These are phyloP conservation scores for Penicillium hordei DNA, from an alignment of 2,329 filamentous ascomycete genomes.

Conservation along the genomic window DNA sequence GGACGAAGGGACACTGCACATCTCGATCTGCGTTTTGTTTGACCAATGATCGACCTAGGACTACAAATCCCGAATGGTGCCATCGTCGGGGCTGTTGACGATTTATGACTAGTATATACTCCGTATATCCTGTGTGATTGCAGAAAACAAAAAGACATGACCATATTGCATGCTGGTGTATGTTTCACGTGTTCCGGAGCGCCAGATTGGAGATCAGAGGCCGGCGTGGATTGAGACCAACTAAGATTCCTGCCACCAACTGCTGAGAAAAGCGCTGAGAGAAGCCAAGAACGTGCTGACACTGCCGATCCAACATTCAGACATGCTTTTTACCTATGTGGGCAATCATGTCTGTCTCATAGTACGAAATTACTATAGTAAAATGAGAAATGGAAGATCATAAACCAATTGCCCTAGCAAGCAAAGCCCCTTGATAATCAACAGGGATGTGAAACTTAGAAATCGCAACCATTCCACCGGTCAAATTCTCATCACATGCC, in stretches of 20 bases:
- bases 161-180: not conserved
- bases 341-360: not conserved
- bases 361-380: not conserved
- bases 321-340: not conserved
- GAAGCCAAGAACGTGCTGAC: not conserved
- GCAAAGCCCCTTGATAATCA: not conserved
- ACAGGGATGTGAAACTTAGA: constrained; percentile 10
- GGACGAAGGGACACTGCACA: not conserved
- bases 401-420: not conserved
- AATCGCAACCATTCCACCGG: constrained; percentile 15
- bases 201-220: not conserved
- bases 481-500: constrained; percentile 16
- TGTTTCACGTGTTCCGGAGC: not conserved
- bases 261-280: not conserved
- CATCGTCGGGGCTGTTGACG: constrained; percentile 17
- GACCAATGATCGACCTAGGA: not conserved
- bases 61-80: constrained; percentile 5
- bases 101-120: constrained; percentile 21
- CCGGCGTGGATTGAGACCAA: not conserved
- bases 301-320: not conserved
- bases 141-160: constrained; percentile 9
- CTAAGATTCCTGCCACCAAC: not conserved
- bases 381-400: not conserved
- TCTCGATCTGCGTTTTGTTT: constrained; percentile 1
- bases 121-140: constrained; percentile 14